These are phyloP conservation scores for Gynandropsis gynandra DNA, from an alignment of 345 rosid species.

Conservation along the genomic window DNA sequence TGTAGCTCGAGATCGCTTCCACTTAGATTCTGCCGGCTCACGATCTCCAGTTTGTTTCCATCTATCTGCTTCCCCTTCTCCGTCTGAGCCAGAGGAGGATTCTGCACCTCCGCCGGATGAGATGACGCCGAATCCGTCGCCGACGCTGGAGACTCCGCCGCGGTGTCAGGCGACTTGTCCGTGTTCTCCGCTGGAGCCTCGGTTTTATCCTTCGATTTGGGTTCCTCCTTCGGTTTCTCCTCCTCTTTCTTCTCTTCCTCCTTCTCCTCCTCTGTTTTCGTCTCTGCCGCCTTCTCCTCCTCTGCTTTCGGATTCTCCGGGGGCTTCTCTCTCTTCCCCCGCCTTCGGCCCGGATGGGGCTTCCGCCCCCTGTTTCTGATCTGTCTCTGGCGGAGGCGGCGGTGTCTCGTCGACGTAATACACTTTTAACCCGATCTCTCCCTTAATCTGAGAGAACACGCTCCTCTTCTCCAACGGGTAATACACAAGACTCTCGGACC, in stretches of 20 bases:
- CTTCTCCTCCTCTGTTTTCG: slow-evolving; percentile 35
- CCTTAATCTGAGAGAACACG: slow-evolving; percentile 51
- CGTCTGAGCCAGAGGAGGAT: slow-evolving; percentile 41
- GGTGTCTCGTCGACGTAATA: slow-evolving; percentile 46
- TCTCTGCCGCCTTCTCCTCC: slow-evolving; percentile 30
- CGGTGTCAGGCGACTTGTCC: slow-evolving; percentile 24
- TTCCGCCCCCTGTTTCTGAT: slow-evolving; percentile 24
- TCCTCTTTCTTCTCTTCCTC: slow-evolving; percentile 31
- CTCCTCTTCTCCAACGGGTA: slow-evolving; percentile 59
- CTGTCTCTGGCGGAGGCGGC: slow-evolving; percentile 23
- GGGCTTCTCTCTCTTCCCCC: slow-evolving; percentile 31
- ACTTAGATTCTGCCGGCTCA: slow-evolving; percentile 31
- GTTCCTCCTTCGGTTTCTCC: slow-evolving; percentile 29
- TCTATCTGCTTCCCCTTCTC: slow-evolving; percentile 34
- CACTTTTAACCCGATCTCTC: slow-evolving; percentile 70
- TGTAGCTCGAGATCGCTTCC: slow-evolving; percentile 47
- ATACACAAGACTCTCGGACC: slow-evolving; percentile 80
- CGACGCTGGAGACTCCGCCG: slow-evolving; percentile 12
- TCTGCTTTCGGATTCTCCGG: slow-evolving; percentile 24
- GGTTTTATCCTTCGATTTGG: slow-evolving; percentile 27
- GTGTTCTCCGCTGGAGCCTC: slow-evolving; percentile 27
- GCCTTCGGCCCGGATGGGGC: slow-evolving; percentile 15
- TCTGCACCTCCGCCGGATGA: slow-evolving; percentile 32
- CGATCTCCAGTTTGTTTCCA: slow-evolving; percentile 19
- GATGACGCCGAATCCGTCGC: slow-evolving; percentile 16